Evolutionary conservation across 495 filamentous ascomycete genomes (phyloP).

Genomic region (Hypomontagnella submonticulosa): DNA sequence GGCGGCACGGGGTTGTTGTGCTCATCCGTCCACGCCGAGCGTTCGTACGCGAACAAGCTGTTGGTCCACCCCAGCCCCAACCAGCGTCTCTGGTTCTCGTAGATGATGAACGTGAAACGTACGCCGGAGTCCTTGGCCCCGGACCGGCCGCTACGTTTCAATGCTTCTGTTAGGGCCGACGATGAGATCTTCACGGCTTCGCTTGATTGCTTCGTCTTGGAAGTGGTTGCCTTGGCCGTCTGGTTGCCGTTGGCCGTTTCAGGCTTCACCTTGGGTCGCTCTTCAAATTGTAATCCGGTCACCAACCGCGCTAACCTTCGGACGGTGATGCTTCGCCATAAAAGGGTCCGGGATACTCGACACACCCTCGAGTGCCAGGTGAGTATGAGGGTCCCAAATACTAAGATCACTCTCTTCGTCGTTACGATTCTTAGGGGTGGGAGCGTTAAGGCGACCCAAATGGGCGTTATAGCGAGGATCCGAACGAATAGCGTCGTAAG

Average conservation of each 20-base stretch:
- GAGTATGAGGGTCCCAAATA: conserved; percentile 80
- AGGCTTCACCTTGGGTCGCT: conserved; percentile 44
- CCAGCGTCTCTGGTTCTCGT: conserved; percentile 97
- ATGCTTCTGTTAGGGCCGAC: conserved; percentile 46
- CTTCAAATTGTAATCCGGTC: conserved; percentile 81
- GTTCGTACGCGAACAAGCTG: conserved; percentile 87
- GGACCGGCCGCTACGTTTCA: conserved; percentile 41
- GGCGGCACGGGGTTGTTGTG: conserved; percentile 82
- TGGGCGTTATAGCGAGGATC: conserved; percentile 84
- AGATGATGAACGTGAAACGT: conserved; percentile 94
- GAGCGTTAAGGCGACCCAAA: conserved; percentile 86
- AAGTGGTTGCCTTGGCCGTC: conserved; percentile 11
- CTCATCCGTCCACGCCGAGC: conserved; percentile 94
- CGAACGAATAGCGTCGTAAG: conserved; percentile 90
- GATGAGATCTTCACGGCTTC: conserved; percentile 39
- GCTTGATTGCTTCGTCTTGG: conserved; percentile 35
- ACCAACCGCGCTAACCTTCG: conserved; percentile 72
- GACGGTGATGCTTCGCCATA: conserved; percentile 86
- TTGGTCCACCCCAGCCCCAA: conserved; percentile 94
- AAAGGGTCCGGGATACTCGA: conserved; percentile 82
- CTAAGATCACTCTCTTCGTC: conserved; percentile 81
- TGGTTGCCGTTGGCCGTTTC: conserved; percentile 31
- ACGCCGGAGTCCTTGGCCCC: conserved; percentile 73
- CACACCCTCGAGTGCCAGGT: conserved; percentile 93
- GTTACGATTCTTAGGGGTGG: conserved; percentile 88